Conservation (phyloP, 139 green algal genomes). For the Zygnema circumcarinatum region DNA sequence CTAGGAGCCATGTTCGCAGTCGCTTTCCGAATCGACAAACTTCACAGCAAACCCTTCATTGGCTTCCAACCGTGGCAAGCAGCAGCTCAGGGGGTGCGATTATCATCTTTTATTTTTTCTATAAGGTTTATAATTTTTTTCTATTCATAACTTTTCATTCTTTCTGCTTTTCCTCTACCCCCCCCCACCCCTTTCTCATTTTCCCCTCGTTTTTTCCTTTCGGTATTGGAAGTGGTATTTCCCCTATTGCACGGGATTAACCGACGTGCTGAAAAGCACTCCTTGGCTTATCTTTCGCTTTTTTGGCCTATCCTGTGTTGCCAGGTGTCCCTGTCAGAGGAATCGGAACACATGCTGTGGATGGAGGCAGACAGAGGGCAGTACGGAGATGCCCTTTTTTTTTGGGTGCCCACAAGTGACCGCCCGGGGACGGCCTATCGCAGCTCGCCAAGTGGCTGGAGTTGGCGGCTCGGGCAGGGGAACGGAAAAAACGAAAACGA, state of each 20-base stretch:
- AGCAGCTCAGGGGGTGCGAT: not conserved
- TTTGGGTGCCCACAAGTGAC: slow-evolving; percentile 15
- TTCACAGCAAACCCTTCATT: slow-evolving; percentile 42
- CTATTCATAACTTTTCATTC: not conserved
- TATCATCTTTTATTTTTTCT: too few species aligned
- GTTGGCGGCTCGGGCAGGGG: not conserved
- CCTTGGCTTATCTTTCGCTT: not conserved
- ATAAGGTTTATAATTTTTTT: not conserved
- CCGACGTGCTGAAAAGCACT: too few species aligned
- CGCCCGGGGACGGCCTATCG: not conserved
- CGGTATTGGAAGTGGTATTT: too few species aligned
- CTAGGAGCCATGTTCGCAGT: slow-evolving; percentile 38
- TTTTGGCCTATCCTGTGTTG: too few species aligned
- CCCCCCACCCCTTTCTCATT: not conserved
- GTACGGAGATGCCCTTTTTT: slow-evolving; percentile 51
- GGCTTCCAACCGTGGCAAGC: slow-evolving; percentile 50
- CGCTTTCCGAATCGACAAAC: slow-evolving; percentile 11
- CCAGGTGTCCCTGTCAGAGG: slow-evolving; percentile 6
- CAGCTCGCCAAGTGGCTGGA: not conserved
- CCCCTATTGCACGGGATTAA: too few species aligned
- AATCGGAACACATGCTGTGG: slow-evolving; percentile 25
- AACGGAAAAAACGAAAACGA: not conserved
- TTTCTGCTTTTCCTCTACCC: not conserved
- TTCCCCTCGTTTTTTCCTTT: too few species aligned
- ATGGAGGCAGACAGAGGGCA: slow-evolving; percentile 10